phyloP scores from a whole-genome alignment of 768 basidiomycete species.

The Clavulina sp. region DNA sequence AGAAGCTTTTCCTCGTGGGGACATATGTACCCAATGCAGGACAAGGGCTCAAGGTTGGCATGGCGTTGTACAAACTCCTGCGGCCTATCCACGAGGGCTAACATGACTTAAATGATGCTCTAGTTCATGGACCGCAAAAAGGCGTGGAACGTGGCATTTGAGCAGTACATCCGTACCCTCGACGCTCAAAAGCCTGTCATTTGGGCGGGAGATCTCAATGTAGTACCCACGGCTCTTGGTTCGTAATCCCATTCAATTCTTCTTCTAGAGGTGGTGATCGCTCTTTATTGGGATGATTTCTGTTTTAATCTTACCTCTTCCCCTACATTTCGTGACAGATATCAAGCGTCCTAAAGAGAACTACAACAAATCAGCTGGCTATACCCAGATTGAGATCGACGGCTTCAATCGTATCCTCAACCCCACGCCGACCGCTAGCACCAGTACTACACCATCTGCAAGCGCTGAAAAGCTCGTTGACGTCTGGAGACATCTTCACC shows the following conservation, averaged over 20 bases:
- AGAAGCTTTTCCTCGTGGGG: conserved; percentile 46
- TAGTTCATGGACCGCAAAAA: conserved; percentile 65
- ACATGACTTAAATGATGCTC: not conserved
- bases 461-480: conserved; percentile 38
- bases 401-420: conserved; percentile 53
- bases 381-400: conserved; percentile 65
- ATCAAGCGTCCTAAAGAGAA: conserved; percentile 50
- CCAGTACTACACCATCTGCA: conserved; percentile 20
- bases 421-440: conserved; percentile 22
- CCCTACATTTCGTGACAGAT: conserved; percentile 27
- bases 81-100: no score
- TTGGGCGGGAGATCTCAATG: conserved; percentile 79
- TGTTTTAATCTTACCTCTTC: not conserved
- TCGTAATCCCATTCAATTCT: not conserved
- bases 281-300: not conserved
- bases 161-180: conserved; percentile 47
- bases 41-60: conserved; percentile 43
- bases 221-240: conserved; percentile 65
- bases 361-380: conserved; percentile 80
- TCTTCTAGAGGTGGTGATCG: not conserved
- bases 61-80: not conserved
- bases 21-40: conserved; percentile 83
- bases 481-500: conserved; percentile 60
- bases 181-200: conserved; percentile 71
- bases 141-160: conserved; percentile 64